Conservation (phyloP, 2,329 filamentous ascomycete species). For the Colletotrichum nymphaeae region DNA sequence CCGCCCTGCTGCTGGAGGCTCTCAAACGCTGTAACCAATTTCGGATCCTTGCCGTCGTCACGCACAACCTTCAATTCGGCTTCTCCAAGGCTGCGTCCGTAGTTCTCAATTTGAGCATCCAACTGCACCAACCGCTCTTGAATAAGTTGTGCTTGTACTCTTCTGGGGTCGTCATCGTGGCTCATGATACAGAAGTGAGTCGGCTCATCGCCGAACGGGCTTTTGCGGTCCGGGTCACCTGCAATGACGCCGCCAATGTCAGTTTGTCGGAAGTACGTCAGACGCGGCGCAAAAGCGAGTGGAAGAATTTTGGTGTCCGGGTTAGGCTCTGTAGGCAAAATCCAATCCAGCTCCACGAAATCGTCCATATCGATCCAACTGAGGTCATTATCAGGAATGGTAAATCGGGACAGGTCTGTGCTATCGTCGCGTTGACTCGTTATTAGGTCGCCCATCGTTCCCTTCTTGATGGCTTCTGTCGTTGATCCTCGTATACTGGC, state of each 20-base stretch:
- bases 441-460: conserved; percentile 62
- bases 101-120: conserved; percentile 80
- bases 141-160: conserved; percentile 88
- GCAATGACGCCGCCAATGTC: conserved; percentile 86
- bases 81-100: conserved; percentile 78
- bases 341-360: conserved; percentile 98
- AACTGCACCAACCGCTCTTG: conserved; percentile 83
- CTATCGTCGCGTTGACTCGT: conserved; percentile 66
- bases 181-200: conserved; percentile 98
- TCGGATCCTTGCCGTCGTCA: conserved; percentile 60
- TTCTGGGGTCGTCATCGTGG: conserved; percentile 85
- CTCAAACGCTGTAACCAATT: conserved; percentile 69
- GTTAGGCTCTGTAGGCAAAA: conserved; percentile 87
- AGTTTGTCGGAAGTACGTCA: conserved; percentile 97
- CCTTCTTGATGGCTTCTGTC: conserved; percentile 77
- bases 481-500: conserved; percentile 87
- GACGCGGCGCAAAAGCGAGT: conserved; percentile 89
- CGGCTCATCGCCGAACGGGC: conserved; percentile 91
- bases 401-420: conserved; percentile 86
- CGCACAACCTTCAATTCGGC: conserved; percentile 75
- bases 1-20: conserved; percentile 65
- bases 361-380: conserved; percentile 99
- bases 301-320: conserved; percentile 95
- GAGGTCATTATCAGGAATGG: conserved; percentile 93
- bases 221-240: conserved; percentile 84